These are phyloP conservation scores for Phialophora macrospora DNA, from an alignment of 2,329 filamentous ascomycete genomes.

Conservation along the genomic window DNA sequence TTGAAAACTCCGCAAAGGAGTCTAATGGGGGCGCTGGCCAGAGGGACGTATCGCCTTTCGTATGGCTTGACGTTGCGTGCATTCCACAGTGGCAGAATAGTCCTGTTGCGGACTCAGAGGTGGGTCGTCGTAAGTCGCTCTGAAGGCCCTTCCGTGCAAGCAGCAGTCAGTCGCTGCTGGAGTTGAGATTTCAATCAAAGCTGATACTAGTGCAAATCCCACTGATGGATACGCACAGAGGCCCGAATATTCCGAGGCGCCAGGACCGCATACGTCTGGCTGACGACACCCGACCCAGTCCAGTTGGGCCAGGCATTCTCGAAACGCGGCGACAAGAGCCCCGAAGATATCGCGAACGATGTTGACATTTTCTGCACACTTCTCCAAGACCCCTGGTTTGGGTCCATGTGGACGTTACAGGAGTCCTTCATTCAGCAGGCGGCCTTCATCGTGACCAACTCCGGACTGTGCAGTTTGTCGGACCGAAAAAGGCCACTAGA, in stretches of 20 bases:
- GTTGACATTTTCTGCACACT: background rate
- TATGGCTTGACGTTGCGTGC: slow-evolving; percentile 8
- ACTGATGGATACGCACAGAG: background rate
- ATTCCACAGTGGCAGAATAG: slow-evolving; percentile 6
- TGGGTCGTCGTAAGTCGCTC: slow-evolving; percentile 2
- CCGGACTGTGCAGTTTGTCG: background rate
- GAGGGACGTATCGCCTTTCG: background rate
- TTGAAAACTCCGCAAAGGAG: background rate
- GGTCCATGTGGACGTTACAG: background rate
- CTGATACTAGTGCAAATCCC: background rate
- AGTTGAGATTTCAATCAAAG: background rate
- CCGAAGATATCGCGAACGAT: background rate
- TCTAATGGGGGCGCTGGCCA: background rate
- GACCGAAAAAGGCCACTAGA: slow-evolving; percentile 2
- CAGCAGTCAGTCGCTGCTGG: background rate
- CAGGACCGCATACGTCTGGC: slow-evolving; percentile 1
- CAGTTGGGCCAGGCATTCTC: background rate
- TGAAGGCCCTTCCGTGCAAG: background rate
- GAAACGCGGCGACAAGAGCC: background rate
- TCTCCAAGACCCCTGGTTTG: background rate
- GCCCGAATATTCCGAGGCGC: slow-evolving; percentile 4
- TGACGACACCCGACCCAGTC: background rate
- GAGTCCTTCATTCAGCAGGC: slow-evolving; percentile 1
- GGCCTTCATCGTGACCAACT: background rate
- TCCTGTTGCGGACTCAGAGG: background rate